Evolutionary conservation across 2,329 filamentous ascomycete species (phyloP).

Genomic region (Penicillium sp.): DNA sequence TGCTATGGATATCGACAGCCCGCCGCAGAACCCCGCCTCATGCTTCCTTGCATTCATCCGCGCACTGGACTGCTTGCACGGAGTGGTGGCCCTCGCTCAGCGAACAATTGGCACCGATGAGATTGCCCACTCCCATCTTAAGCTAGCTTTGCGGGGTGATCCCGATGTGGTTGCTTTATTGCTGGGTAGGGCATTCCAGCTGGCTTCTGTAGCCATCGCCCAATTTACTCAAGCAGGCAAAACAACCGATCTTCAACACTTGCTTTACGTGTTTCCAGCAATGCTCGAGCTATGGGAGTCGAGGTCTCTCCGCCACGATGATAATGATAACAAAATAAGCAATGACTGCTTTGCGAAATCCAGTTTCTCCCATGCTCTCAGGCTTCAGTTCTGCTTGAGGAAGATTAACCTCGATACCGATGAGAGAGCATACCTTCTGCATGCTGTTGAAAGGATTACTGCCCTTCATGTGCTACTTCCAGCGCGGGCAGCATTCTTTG

Average conservation of each 20-base stretch:
- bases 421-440: slow-evolving; percentile 32
- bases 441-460: slow-evolving; percentile 38
- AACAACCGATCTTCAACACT: slow-evolving; percentile 34
- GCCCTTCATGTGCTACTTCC: slow-evolving; percentile 45
- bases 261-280: slow-evolving; percentile 36
- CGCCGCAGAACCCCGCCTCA: slow-evolving; percentile 29
- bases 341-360: slow-evolving; percentile 37
- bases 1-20: slow-evolving; percentile 33
- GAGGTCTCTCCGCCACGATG: slow-evolving; percentile 35
- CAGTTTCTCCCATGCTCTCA: slow-evolving; percentile 37
- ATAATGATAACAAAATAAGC: slow-evolving; percentile 33
- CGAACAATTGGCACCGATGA: slow-evolving; percentile 28
- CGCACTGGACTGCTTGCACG: slow-evolving; percentile 36
- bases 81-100: slow-evolving; percentile 29
- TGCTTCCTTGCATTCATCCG: slow-evolving; percentile 37
- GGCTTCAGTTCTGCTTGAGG: slow-evolving; percentile 32
- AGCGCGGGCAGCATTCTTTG: slow-evolving; percentile 39
- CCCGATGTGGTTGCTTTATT: slow-evolving; percentile 35
- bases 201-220: slow-evolving; percentile 32
- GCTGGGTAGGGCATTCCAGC: slow-evolving; percentile 36
- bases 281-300: slow-evolving; percentile 40
- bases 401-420: slow-evolving; percentile 31
- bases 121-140: slow-evolving; percentile 40
- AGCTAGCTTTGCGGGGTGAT: slow-evolving; percentile 40
- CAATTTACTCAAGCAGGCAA: slow-evolving; percentile 30